A percentile compares a stretch with the other conserved stretches of the same genome.
phyloP scores from a whole-genome alignment of 2,329 filamentous ascomycete genomes.

The Tolypocladium sp. region DNA sequence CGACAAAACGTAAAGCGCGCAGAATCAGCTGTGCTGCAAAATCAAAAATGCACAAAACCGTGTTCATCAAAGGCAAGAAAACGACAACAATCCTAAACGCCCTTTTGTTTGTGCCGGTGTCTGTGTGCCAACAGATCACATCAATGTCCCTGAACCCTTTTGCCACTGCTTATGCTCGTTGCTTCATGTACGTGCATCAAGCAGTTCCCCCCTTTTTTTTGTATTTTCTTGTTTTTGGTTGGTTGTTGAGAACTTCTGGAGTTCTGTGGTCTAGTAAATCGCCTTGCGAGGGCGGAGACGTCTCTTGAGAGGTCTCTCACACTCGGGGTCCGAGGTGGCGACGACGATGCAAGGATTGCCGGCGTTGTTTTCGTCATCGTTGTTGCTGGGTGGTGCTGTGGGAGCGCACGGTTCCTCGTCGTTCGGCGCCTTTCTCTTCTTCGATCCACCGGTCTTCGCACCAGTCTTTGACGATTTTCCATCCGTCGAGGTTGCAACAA shows the following conservation, averaged over 20 bases:
- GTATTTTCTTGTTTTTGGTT: background rate
- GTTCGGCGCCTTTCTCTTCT: background rate
- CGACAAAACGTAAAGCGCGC: background rate
- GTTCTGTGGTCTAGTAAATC: background rate
- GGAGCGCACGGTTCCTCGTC: background rate
- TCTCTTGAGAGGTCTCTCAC: slow-evolving; percentile 1
- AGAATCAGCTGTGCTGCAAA: background rate
- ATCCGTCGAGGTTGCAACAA: background rate
- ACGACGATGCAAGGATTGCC: background rate
- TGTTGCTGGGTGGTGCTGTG: background rate
- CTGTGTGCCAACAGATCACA: background rate
- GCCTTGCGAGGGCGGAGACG: slow-evolving; percentile 3
- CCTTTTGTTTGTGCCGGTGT: background rate
- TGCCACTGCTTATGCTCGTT: background rate
- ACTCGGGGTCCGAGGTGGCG: background rate
- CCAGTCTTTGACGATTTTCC: background rate
- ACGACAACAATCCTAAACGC: background rate
- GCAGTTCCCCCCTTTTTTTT: background rate
- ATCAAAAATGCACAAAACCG: background rate
- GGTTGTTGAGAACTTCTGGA: background rate
- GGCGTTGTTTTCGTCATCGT: background rate
- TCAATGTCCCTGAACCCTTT: background rate
- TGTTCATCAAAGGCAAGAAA: background rate
- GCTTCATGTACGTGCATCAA: background rate
- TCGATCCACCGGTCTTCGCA: background rate